phyloP scores from a whole-genome alignment of 495 filamentous ascomycete genomes.

The Neurospora tetrasperma region DNA sequence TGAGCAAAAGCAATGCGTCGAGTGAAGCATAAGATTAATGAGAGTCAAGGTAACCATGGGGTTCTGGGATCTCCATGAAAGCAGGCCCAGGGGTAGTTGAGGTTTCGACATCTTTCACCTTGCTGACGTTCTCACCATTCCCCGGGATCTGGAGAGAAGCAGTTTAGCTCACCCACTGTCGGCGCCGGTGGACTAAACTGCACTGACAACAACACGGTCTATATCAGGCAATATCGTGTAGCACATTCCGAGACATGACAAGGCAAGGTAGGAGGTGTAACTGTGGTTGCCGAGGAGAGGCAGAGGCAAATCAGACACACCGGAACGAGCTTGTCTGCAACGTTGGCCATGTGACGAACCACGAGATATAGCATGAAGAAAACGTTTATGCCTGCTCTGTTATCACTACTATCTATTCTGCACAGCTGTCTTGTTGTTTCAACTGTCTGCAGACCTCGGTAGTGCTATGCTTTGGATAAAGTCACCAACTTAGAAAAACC shows the following conservation, averaged over 20 bases:
- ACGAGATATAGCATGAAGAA: background rate
- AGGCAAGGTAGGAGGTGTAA: background rate
- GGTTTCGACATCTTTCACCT: background rate
- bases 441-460: background rate
- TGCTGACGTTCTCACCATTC: background rate
- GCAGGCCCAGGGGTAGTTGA: background rate
- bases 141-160: background rate
- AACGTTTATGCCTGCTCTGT: background rate
- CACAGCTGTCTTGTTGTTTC: background rate
- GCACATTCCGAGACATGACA: background rate
- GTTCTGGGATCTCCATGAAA: background rate
- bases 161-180: background rate
- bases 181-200: background rate
- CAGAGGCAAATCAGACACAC: background rate
- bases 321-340: background rate
- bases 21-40: conserved; percentile 8
- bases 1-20: conserved; percentile 2
- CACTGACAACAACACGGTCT: background rate
- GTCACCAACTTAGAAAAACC: background rate
- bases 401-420: background rate
- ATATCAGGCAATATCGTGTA: background rate
- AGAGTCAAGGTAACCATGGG: conserved; percentile 18
- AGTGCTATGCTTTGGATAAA: background rate
- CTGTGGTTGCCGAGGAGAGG: background rate
- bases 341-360: background rate